These are phyloP conservation scores for Populus alba DNA, from an alignment of 345 rosid species.

Conservation along the genomic window DNA sequence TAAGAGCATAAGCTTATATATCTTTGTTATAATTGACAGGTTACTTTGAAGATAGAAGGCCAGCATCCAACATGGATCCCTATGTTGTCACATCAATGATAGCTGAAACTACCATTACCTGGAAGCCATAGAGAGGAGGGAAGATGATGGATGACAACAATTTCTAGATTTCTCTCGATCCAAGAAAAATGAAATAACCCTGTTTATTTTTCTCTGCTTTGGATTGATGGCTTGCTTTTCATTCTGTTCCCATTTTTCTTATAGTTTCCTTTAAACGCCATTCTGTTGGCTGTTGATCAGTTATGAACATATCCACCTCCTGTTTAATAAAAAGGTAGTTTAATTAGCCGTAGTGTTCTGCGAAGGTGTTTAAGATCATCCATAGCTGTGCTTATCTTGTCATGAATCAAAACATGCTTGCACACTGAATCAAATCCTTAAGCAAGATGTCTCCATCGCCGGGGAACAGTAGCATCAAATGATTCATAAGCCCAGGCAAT, in stretches of 20 bases:
- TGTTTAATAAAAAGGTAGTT: neutral
- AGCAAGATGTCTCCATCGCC: neutral
- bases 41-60: constrained; percentile 87
- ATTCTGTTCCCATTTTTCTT: neutral
- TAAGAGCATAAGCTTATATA: neutral
- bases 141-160: neutral
- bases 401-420: neutral
- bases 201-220: neutral
- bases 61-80: constrained; percentile 92
- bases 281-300: neutral
- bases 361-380: neutral
- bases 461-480: neutral
- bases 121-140: constrained; percentile 41
- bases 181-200: neutral
- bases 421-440: neutral
- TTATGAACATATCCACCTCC: neutral
- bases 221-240: neutral
- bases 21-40: constrained; percentile 27
- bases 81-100: constrained; percentile 81
- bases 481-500: neutral
- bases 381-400: too few relatives aligned
- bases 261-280: neutral
- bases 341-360: neutral
- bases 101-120: constrained; percentile 71
- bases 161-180: neutral